Base-by-base conservation (phyloP, 495 filamentous ascomycete species). In the Aspergillus sclerotioniger region DNA sequence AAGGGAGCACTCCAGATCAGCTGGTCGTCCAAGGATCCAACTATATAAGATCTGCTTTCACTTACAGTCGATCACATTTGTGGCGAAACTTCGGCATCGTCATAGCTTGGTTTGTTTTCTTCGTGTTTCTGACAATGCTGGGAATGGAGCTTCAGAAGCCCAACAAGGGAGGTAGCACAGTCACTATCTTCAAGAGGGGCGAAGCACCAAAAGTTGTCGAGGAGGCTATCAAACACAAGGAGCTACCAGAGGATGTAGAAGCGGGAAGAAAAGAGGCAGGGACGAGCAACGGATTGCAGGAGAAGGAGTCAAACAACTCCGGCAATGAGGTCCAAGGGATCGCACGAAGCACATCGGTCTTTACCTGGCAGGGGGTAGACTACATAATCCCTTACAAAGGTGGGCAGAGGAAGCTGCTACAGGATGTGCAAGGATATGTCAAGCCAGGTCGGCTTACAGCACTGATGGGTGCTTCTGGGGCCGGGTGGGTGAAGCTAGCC, bases 281-380 rank as follows among this genome's bases (percentile, higher is more conserved):
- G 7, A 54, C 57, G 16, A 53, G 60, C 8, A 57, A 68, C 20
- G 72, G 69, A 8, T 9, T 60, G 7, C 31, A 60, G 4, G 56
- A 66, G 13, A 62, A 75, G 2, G 68, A 70, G 0, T 59, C 60
- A 0, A 67, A 65, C 15, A 54, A 67, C 21, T 55, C 61, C 9
- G 61, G 60, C 4, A 52, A 68, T 7, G 57, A 65, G 6, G 71
- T 77, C 4, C 65, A 72, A 45, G 72, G 68, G 8, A 78, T 88
- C 50, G 82, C 82, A 2, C 77, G 76, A 56, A 87, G 84, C 49
- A 82, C 83, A 12, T 78, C 81, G 0, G 68, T 95, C 25, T 86
- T 95, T 61, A 93, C 90, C 0, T 95, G 87, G 85, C 84, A 89
- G 60, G 75, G 88, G 58, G 83, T 96, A 39, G 87, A 84, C 65